Conservation (phyloP, 129 eudicot species). For the Sambucus nigra region DNA sequence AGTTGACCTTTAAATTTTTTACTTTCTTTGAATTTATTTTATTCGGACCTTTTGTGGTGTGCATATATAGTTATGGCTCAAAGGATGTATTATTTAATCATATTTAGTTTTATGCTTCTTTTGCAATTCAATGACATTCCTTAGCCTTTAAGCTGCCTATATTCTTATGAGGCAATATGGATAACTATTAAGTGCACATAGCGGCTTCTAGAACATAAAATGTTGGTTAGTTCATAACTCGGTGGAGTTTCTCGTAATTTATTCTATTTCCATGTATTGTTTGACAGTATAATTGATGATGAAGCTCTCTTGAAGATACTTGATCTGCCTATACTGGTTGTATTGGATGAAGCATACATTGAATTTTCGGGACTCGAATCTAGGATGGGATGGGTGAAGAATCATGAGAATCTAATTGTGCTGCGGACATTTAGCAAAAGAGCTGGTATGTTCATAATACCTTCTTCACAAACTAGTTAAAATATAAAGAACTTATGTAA, state of each 20-base stretch:
- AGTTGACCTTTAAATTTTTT: no score
- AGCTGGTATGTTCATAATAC: conserved; percentile 54
- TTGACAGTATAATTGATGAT: conserved; percentile 80
- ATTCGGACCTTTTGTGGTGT: no score
- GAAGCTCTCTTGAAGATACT: conserved; percentile 73
- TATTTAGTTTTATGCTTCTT: no score
- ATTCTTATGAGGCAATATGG: no score
- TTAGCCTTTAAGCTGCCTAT: no score
- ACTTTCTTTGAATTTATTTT: no score
- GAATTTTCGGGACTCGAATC: conserved; percentile 85
- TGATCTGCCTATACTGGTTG: conserved; percentile 76
- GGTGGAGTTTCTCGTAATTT: conserved; percentile 1
- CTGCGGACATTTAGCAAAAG: conserved; percentile 94
- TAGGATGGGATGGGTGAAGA: conserved; percentile 91
- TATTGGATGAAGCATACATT: conserved; percentile 96
- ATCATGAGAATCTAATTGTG: conserved; percentile 82
- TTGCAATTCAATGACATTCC: no score
- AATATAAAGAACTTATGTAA: no score
- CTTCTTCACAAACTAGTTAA: background rate
- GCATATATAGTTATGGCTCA: no score
- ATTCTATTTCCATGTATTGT: conserved; percentile 1
- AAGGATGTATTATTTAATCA: no score
- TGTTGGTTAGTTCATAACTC: conserved; percentile 2
- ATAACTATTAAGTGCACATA: no score
- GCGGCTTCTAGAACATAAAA: background rate